A percentile compares a stretch with the other conserved stretches of the same genome.
phyloP scores from a whole-genome alignment of 805 yeast genomes.

The Wickerhamia fluorescens region DNA sequence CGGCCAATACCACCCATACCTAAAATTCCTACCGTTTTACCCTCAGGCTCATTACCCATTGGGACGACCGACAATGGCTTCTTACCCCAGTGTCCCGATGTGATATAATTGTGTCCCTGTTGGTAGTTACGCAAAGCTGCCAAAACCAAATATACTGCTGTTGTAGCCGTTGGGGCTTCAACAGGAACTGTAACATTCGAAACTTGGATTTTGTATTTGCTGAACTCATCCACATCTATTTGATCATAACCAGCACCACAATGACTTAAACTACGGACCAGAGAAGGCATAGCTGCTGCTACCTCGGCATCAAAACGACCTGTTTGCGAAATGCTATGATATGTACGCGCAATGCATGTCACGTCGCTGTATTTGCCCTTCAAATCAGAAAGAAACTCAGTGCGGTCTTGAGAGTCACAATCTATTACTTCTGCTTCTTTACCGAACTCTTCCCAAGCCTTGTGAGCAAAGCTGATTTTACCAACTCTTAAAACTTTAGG shows the following conservation, averaged over 20 bases:
- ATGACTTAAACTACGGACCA: conserved; percentile 50
- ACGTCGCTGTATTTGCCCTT: conserved; percentile 38
- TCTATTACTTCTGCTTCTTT: conserved; percentile 34
- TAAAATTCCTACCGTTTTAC: conserved; percentile 68
- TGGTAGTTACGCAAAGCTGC: conserved; percentile 66
- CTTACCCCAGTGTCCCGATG: conserved; percentile 51
- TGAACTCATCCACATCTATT: conserved; percentile 49
- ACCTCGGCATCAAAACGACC: conserved; percentile 64
- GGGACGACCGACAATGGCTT: conserved; percentile 39
- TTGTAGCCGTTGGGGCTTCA: conserved; percentile 65
- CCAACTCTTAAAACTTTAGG: conserved; percentile 49
- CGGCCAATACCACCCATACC: conserved; percentile 93
- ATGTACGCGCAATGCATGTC: conserved; percentile 45
- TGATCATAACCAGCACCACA: conserved; percentile 77
- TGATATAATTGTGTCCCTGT: conserved; percentile 45
- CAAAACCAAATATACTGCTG: conserved; percentile 55
- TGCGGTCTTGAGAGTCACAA: conserved; percentile 28
- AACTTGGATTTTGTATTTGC: conserved; percentile 50
- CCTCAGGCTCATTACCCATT: conserved; percentile 69
- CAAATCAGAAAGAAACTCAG: conserved; percentile 38
- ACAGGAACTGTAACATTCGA: conserved; percentile 63
- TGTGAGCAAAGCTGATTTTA: conserved; percentile 48
- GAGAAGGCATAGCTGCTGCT: conserved; percentile 44
- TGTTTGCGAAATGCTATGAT: conserved; percentile 42
- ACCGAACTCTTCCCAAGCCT: conserved; percentile 56